Percentiles rank a stretch among this genome's conserved stretches.
Conservation (phyloP, 108 stramenopile genomes). For the Conticribra guillardii region DNA sequence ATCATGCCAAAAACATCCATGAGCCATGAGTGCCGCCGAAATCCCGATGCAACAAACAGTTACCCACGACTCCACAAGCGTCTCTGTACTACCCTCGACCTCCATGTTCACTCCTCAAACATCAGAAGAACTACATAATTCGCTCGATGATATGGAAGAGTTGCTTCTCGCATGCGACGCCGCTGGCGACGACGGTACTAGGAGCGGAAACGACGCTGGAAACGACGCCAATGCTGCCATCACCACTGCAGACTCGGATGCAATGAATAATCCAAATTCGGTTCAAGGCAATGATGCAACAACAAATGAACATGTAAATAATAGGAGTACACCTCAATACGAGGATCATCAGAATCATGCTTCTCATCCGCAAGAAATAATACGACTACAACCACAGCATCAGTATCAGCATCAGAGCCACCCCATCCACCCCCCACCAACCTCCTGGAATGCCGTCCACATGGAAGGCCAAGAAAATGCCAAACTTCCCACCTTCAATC, state of each 20-base stretch:
- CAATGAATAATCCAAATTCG: neutral
- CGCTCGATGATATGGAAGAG: slow-evolving; percentile 38
- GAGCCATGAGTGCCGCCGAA: neutral
- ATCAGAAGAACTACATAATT: slow-evolving; percentile 26
- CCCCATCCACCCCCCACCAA: neutral
- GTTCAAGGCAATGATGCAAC: neutral
- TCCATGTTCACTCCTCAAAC: slow-evolving; percentile 23
- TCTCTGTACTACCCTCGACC: neutral
- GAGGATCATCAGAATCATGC: neutral
- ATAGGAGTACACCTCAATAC: neutral
- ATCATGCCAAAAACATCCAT: no score
- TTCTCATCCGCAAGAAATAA: neutral
- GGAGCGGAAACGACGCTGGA: no score
- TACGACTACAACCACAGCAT: neutral
- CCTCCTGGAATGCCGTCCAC: slow-evolving; percentile 67
- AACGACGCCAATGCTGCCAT: neutral
- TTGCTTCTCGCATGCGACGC: slow-evolving; percentile 27
- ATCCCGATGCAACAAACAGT: neutral
- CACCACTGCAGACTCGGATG: neutral
- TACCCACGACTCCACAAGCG: neutral
- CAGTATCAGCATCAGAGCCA: neutral
- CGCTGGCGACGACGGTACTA: neutral
- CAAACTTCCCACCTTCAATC: slow-evolving; percentile 71
- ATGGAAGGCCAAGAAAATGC: slow-evolving; percentile 87
- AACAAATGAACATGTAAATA: neutral